Percentiles rank a stretch among this genome's conserved stretches.
phyloP scores from a whole-genome alignment of 306 rosid genomes.

The Prunus mira region DNA sequence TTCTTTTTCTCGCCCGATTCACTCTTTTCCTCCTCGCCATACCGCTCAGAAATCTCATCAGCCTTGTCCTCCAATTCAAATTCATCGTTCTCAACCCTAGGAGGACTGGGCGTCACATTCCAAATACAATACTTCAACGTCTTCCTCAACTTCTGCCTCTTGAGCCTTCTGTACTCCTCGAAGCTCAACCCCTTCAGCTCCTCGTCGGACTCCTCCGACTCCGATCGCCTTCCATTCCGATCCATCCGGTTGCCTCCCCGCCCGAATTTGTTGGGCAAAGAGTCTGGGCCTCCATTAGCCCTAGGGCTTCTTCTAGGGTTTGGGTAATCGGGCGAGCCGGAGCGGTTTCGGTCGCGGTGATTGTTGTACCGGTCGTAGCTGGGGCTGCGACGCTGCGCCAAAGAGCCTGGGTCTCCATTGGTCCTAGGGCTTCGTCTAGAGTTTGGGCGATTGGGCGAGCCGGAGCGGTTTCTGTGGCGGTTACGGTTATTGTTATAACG shows the following conservation, averaged over 20 bases:
- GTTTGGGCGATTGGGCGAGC: conserved; percentile 35
- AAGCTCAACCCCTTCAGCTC: conserved; percentile 67
- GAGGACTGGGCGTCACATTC: conserved; percentile 85
- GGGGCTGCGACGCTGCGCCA: conserved; percentile 66
- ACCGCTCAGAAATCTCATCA: conserved; percentile 44
- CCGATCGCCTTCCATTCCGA: conserved; percentile 47
- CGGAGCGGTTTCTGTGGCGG: conserved; percentile 31
- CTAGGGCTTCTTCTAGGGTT: conserved; percentile 51
- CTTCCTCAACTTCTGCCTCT: conserved; percentile 87
- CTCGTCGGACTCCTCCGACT: conserved; percentile 65
- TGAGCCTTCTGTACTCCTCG: conserved; percentile 72
- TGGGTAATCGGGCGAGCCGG: conserved; percentile 35
- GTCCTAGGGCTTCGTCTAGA: conserved; percentile 48
- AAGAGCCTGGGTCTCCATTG: conserved; percentile 13
- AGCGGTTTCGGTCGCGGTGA: conserved; percentile 34
- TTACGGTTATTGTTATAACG: conserved; percentile 15
- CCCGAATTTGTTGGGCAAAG: conserved; percentile 69
- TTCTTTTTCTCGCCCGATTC: conserved; percentile 27
- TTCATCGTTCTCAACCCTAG: conserved; percentile 55
- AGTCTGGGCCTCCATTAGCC: conserved; percentile 22
- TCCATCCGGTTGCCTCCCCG: conserved; percentile 36
- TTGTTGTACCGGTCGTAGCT: conserved; percentile 40
- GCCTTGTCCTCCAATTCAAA: conserved; percentile 46
- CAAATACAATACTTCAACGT: conserved; percentile 64
- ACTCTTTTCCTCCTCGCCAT: conserved; percentile 14